Evolutionary conservation across 192 early-diverging fungal genomes (phyloP).

Genomic region (Piromyces finnis): DNA sequence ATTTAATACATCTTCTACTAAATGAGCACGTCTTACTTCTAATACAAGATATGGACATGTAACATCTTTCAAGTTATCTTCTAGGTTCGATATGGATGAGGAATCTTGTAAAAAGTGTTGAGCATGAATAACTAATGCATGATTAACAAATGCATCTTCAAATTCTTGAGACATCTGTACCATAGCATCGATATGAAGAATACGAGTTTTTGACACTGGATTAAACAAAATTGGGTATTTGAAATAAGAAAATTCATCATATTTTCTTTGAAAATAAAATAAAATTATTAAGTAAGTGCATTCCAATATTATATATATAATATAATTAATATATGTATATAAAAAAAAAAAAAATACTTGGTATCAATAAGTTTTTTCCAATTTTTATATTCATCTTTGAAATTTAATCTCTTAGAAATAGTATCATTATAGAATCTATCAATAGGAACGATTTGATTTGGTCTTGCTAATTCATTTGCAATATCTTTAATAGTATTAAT

Average conservation of each 20-base stretch:
- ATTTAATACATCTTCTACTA: slow-evolving; percentile 60
- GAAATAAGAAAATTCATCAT: slow-evolving; percentile 43
- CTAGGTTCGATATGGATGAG: slow-evolving; percentile 18
- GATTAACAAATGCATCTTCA: slow-evolving; percentile 66
- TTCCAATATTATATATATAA: no score
- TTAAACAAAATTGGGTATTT: slow-evolving; percentile 47
- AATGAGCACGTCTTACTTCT: slow-evolving; percentile 41
- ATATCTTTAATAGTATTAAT: no score
- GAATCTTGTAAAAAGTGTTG: slow-evolving; percentile 44
- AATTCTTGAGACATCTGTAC: slow-evolving; percentile 57
- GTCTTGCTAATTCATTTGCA: slow-evolving; percentile 25
- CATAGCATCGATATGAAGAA: slow-evolving; percentile 57
- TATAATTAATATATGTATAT: no score
- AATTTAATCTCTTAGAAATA: slow-evolving; percentile 26
- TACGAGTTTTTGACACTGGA: slow-evolving; percentile 45
- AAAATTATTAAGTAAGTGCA: no score
- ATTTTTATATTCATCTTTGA: slow-evolving; percentile 58
- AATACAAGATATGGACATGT: slow-evolving; percentile 69
- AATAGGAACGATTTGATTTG: slow-evolving; percentile 13
- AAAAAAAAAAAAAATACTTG: background rate
- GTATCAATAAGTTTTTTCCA: slow-evolving; percentile 37
- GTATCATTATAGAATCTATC: slow-evolving; percentile 22
- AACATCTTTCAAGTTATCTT: slow-evolving; percentile 29
- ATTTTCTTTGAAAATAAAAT: no score
- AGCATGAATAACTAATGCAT: slow-evolving; percentile 57